Percentiles rank a stretch among this genome's conserved stretches.
phyloP scores from a whole-genome alignment of 345 rosid genomes.

The Gossypioides kirkii region DNA sequence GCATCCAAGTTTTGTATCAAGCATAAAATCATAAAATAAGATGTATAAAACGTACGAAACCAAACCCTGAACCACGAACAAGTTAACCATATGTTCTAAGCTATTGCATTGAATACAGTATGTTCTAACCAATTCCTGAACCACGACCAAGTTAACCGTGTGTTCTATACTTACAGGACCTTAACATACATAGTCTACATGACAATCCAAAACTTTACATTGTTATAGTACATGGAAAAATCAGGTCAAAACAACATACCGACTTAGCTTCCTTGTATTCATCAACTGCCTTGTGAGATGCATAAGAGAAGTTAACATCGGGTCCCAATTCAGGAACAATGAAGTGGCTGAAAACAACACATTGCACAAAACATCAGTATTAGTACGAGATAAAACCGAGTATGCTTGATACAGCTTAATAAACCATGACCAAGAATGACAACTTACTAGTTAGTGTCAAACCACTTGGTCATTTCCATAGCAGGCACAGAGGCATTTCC shows the following conservation, averaged over 20 bases:
- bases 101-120: not conserved
- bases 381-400: not conserved
- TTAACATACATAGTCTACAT: not conserved
- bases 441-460: slow-evolving; percentile 80
- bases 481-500: slow-evolving; percentile 96
- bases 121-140: not conserved
- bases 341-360: slow-evolving; percentile 37
- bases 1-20: slow-evolving; percentile 7
- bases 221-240: not conserved
- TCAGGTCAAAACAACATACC: slow-evolving; percentile 33
- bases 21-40: not conserved
- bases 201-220: not conserved
- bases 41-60: not conserved
- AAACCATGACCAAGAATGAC: not conserved
- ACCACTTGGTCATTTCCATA: slow-evolving; percentile 99
- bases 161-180: not conserved
- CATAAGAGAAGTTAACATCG: not conserved
- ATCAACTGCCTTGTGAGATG: slow-evolving; percentile 84
- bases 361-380: not conserved
- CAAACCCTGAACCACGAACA: not conserved
- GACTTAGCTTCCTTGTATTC: slow-evolving; percentile 98
- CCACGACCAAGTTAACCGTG: not conserved
- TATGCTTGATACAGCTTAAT: not conserved
- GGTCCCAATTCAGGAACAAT: slow-evolving; percentile 6
- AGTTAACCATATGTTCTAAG: not conserved